Evolutionary conservation across 1,284 basidiomycete genomes (phyloP), one percentile per base, ranked within the genome.

Genomic region (Trametes pubescens): DNA sequence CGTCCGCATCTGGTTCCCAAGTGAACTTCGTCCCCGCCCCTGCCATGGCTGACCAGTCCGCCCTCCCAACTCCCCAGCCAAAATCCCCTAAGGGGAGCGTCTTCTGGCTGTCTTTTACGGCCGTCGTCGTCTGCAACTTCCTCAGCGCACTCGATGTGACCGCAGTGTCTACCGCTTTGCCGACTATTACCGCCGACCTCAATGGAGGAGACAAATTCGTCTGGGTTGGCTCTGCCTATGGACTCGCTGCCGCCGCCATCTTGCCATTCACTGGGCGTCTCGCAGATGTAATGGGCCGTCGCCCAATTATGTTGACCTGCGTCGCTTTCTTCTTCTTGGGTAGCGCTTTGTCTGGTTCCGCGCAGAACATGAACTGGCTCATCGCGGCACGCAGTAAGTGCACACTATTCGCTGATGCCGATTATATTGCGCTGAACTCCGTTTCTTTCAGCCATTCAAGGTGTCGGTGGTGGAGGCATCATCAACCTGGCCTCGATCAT

Each of bases 401-500:
- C 3, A 1, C 11, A 29, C 22, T 9, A n/a, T n/a, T n/a, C n/a
- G n/a, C n/a, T n/a, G n/a, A n/a, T n/a, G n/a, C n/a, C n/a, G n/a
- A n/a, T 18, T 10, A 8, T 26, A 26, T n/a, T 4, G 1, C 44
- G 38, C 18, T 14, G 18, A 40, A 2, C n/a, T n/a, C 13, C 13
- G 13, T 11, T 13, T 18, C 8, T 11, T 24, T 10, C 35, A 71
- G 78, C 72, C 21, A 59, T 81, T 0, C 79, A 80, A 60, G 80
- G 80, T 35, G 69, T 80, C 16, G 80, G 80, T 13, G 78, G 78
- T 21, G 80, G 80, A 0, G 76, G 75, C 1, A 77, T 80, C 57
- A 65, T 76, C 21, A 71, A 67, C 26, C 57, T 80, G 9, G 68
- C 74, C 14, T 70, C 75, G 18, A 78, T 81, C 59, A 71, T 80